Base-by-base conservation (phyloP, 1,284 basidiomycete genomes). In the Irpex sp. region DNA sequence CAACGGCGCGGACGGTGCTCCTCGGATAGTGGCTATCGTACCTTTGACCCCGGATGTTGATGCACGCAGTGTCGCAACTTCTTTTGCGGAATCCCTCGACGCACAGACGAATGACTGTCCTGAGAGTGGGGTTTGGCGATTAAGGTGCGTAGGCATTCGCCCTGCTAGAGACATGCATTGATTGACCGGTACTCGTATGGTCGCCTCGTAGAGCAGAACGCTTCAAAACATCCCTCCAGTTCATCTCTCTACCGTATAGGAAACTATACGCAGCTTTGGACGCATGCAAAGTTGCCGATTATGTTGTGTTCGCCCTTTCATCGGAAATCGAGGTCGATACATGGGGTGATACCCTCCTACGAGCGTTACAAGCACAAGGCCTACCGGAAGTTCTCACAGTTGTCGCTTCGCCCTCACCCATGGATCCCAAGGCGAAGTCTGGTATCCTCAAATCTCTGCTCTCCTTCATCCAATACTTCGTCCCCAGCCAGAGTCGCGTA, bases 381-480 rank as follows among this genome's bases (percentile, higher is more conserved):
- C 82, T 94, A 38, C 88, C 87, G 2, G 86, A 88, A 62, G 87
- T 93, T 63, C 85, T 96, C 55, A 81, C 87, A 9, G 81, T 84
- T 5, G 77, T 88, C 36, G 40, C 40, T 0, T 76, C 82, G 0
- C 78, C 85, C 0, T 67, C 75, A 3, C 68, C 74, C 0, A 74
- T 85, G 54, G 87, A 88, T 61, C 71, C 82, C n/a, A 89, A 90
- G 73, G 78, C 84, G 85, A 88, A 34, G 52, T 72, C 82, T 0
- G 85, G 85, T 6, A 84, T 94, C 49, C 78, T 93, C 64, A 95
- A 94, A 77, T 96, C 93, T 0, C 82, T 97, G 1, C 81, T 96
- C 6, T 97, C 94, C 1, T 98, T 98, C 79, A 88, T 96, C 61
- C 88, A 90, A 67, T 98, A 99, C 77, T 99, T 99, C 76, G 92